Conservation (phyloP, 1,284 basidiomycete species). For the Sanghuangporus weigelae region DNA sequence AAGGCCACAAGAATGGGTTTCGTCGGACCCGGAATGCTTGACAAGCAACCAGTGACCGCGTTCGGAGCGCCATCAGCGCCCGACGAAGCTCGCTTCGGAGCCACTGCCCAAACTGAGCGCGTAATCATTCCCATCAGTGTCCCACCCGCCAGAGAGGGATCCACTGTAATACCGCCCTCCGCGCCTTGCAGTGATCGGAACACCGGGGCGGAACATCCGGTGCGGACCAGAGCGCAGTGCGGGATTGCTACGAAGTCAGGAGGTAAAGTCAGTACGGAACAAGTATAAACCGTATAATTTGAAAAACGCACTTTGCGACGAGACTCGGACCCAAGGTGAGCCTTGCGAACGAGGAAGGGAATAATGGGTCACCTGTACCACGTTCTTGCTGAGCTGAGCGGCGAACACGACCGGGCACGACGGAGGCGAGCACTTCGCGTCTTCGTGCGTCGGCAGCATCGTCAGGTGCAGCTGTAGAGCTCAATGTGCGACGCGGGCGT, state of each 20-base stretch:
- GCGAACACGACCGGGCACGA: conserved; percentile 22
- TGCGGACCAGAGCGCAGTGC: conserved; percentile 17
- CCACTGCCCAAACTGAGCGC: conserved; percentile 17
- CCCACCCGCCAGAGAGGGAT: conserved; percentile 17
- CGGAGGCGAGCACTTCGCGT: conserved; percentile 14
- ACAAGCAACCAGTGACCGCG: not conserved
- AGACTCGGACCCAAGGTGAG: conserved; percentile 18
- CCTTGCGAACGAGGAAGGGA: conserved; percentile 24
- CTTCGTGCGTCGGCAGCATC: conserved; percentile 5
- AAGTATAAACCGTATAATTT: not conserved
- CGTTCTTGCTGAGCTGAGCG: conserved; percentile 22
- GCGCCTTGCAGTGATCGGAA: conserved; percentile 4
- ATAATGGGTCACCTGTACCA: conserved; percentile 26
- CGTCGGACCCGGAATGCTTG: not conserved
- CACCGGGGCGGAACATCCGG: conserved; percentile 15
- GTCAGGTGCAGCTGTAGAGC: conserved; percentile 12
- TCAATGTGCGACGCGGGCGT: conserved; percentile 2
- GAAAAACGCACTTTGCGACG: conserved; percentile 16
- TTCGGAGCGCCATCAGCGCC: not conserved
- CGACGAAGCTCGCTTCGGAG: conserved; percentile 13
- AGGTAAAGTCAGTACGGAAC: not conserved
- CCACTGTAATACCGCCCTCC: conserved; percentile 4
- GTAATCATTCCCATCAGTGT: conserved; percentile 18
- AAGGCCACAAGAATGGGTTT: not conserved
- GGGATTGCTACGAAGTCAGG: conserved; percentile 12